These are phyloP conservation scores for Taphrina deformans DNA, from an alignment of 1,139 yeast genomes.

Conservation along the genomic window DNA sequence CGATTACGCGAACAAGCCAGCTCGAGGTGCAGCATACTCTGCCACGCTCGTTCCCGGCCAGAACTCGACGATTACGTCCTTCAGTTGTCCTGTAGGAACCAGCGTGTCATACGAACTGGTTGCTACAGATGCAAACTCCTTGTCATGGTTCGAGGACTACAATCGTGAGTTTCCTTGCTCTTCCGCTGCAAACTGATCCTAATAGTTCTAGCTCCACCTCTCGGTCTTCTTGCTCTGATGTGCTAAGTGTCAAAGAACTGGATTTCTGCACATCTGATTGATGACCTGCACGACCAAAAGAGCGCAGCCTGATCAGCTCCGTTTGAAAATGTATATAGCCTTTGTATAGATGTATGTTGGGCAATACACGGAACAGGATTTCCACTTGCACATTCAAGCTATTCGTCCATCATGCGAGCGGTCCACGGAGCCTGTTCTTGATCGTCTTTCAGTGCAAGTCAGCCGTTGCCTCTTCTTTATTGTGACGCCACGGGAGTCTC, in stretches of 20 bases:
- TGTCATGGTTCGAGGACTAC: constrained; percentile 31
- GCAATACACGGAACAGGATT: neutral
- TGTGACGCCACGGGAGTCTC: neutral
- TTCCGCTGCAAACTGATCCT: neutral
- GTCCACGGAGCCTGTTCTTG: too few species aligned
- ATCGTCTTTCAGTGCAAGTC: too few species aligned
- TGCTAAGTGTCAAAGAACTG: constrained; percentile 9
- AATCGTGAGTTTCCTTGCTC: constrained; percentile 4
- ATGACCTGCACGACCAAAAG: neutral
- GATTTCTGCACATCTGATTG: neutral
- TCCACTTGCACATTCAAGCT: neutral
- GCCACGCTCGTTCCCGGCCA: constrained; percentile 20
- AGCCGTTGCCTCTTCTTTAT: neutral
- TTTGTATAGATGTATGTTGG: neutral
- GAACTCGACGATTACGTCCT: constrained; percentile 26
- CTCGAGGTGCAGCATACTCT: constrained; percentile 18
- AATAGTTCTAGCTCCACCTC: constrained; percentile 5
- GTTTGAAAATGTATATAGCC: neutral
- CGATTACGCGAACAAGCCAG: constrained; percentile 21
- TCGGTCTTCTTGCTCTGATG: constrained; percentile 21
- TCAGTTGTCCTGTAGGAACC: constrained; percentile 29
- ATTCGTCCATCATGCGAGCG: neutral
- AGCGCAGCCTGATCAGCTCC: neutral
- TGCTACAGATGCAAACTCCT: constrained; percentile 13
- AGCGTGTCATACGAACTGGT: constrained; percentile 27